Conservation (phyloP, 768 basidiomycete species). For the Suillus paluster region DNA sequence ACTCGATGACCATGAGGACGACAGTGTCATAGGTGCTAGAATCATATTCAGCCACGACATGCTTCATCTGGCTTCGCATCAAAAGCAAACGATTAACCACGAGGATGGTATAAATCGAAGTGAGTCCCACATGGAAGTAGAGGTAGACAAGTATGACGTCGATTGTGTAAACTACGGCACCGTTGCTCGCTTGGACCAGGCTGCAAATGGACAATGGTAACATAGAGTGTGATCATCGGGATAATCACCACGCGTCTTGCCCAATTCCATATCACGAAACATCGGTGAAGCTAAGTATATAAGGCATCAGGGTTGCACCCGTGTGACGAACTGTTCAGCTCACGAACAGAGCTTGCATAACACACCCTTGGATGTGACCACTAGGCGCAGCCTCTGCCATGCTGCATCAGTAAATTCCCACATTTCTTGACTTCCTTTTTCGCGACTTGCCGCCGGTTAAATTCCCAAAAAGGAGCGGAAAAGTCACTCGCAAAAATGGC, state of each 20-base stretch:
- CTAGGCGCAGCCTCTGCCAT: no score
- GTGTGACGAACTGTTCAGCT: neutral
- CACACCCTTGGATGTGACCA: neutral
- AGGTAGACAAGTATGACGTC: constrained; percentile 31
- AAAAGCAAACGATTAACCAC: constrained; percentile 33
- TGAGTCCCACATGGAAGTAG: constrained; percentile 33
- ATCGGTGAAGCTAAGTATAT: constrained; percentile 11
- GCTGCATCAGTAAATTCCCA: no score
- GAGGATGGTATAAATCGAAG: constrained; percentile 35
- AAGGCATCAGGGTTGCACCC: neutral
- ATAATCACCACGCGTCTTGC: constrained; percentile 15
- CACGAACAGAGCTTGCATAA: neutral
- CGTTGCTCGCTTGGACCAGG: constrained; percentile 16
- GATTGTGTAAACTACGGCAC: constrained; percentile 23
- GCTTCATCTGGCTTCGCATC: constrained; percentile 20
- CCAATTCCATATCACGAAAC: constrained; percentile 21
- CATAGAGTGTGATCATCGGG: constrained; percentile 18
- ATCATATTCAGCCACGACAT: constrained; percentile 19
- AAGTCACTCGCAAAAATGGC: no score
- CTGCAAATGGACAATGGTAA: constrained; percentile 21
- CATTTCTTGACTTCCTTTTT: no score
- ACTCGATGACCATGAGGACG: constrained; percentile 40
- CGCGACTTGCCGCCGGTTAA: no score
- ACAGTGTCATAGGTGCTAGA: constrained; percentile 30
- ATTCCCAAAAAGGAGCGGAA: no score